Base-by-base conservation (phyloP, 2,329 filamentous ascomycete species). In the Venturiaceae sp. region DNA sequence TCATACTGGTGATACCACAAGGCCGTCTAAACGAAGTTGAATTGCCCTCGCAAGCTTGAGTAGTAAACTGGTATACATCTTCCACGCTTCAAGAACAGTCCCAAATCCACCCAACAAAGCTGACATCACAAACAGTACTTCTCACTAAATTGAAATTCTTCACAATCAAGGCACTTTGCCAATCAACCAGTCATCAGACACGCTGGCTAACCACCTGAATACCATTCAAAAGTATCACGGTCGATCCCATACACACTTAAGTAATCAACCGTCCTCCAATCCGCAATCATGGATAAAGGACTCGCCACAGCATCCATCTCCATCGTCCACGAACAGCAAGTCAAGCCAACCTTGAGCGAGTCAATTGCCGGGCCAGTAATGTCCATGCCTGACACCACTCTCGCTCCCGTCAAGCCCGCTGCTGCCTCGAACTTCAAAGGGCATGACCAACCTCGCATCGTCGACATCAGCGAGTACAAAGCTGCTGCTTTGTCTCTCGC, bases 401-500 rank as follows among this genome's bases (percentile, higher is more conserved):
- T 28, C 33, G 33, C 21, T 30, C 19, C 33, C 21, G 13, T 13
- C 41, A 32, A 39, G 19, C 9, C 55, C 41, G 34, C 23, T 28
- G 39, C 55, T 34, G 26, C 55, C 30, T 32, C 7, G 13, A 28
- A 14, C 11, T 11, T 11, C 11, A 26, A 28, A 7, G 34, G 19
- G 5, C 33, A 57, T 19, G 55, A 50, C 2, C 21, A 21, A 21
- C 28, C 90, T 65, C 86, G 88, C 62, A 71, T 80, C 60, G 75
- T 92, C 63, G 75, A 76, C 62, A 80, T 85, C 67, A 75, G 79
- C 59, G 87, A 92, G 73, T 87, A 83, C 75, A 84, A 84, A 68
- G 81, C 84, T 68, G 88, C 87, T 33, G 87, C 85, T 28, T 75
- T 81, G 36, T 85, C 85, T 66, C 81, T 95, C 64, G 86, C 89